phyloP scores from a whole-genome alignment of 2,329 filamentous ascomycete genomes.

The Apiospora koreana region DNA sequence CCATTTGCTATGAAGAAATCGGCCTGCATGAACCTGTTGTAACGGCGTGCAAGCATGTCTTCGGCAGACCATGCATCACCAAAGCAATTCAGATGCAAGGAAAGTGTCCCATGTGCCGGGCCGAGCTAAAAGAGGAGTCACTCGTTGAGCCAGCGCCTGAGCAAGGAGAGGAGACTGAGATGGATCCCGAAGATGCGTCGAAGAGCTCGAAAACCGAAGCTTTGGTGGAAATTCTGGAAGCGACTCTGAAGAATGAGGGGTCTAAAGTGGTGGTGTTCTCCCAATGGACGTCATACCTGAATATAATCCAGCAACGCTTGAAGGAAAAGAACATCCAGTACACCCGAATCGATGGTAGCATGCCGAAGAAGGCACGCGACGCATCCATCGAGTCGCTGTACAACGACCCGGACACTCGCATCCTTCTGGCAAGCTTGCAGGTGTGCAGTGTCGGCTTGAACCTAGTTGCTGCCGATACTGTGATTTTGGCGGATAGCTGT shows the following conservation, averaged over 20 bases:
- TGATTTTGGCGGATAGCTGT: slow-evolving; percentile 79
- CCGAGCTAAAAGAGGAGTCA: slow-evolving; percentile 60
- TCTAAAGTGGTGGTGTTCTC: slow-evolving; percentile 76
- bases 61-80: slow-evolving; percentile 73
- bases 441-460: slow-evolving; percentile 88
- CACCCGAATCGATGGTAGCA: slow-evolving; percentile 78
- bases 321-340: slow-evolving; percentile 60
- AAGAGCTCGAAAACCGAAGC: slow-evolving; percentile 84
- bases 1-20: slow-evolving; percentile 76
- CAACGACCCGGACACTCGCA: slow-evolving; percentile 64
- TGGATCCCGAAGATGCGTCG: slow-evolving; percentile 58
- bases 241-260: slow-evolving; percentile 61
- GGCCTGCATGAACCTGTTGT: slow-evolving; percentile 68
- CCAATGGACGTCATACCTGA: slow-evolving; percentile 76
- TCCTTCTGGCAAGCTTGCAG: slow-evolving; percentile 79
- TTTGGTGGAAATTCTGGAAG: slow-evolving; percentile 72
- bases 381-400: slow-evolving; percentile 68
- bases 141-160: slow-evolving; percentile 67
- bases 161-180: slow-evolving; percentile 44
- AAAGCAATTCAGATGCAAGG: slow-evolving; percentile 73
- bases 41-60: slow-evolving; percentile 81
- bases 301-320: slow-evolving; percentile 71
- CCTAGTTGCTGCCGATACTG: slow-evolving; percentile 81
- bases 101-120: slow-evolving; percentile 84
- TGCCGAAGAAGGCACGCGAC: slow-evolving; percentile 72